Percentiles rank a stretch among this genome's conserved stretches.
Evolutionary conservation across 495 filamentous ascomycete species (phyloP).

Genomic region (Talaromyces stipitatus): DNA sequence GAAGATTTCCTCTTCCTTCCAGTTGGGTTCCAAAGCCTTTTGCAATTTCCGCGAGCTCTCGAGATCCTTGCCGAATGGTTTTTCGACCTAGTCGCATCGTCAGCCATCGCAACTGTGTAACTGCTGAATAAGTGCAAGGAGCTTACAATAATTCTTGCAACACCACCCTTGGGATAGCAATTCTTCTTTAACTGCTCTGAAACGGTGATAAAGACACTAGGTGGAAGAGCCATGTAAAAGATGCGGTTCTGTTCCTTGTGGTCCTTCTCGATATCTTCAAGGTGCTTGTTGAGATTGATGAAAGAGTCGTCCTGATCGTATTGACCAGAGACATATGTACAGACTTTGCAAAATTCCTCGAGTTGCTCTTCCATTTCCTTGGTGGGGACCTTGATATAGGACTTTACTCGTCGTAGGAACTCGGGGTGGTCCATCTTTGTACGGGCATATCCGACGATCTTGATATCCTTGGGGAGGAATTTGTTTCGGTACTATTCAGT

Average conservation of each 20-base stretch:
- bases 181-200: conserved; percentile 94
- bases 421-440: conserved; percentile 99
- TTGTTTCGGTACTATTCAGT: conserved; percentile 80
- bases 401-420: conserved; percentile 86
- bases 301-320: conserved; percentile 98
- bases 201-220: conserved; percentile 95
- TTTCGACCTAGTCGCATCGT: conserved; percentile 78
- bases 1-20: conserved; percentile 99
- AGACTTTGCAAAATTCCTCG: conserved; percentile 77
- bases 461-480: conserved; percentile 95
- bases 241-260: conserved; percentile 80
- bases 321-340: conserved; percentile 91
- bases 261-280: conserved; percentile 79
- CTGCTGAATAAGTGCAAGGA: background rate
- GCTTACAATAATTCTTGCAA: conserved; percentile 86
- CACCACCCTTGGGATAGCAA: conserved; percentile 84
- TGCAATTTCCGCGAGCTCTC: conserved; percentile 89
- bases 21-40: conserved; percentile 92
- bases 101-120: background rate
- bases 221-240: conserved; percentile 99
- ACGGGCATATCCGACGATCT: conserved; percentile 96
- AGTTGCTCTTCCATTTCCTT: conserved; percentile 96
- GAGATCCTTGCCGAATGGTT: conserved; percentile 97
- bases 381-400: conserved; percentile 97
- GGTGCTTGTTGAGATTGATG: conserved; percentile 75